phyloP scores from a whole-genome alignment of 1,284 basidiomycete genomes.

The Cystobasidium sp. region DNA sequence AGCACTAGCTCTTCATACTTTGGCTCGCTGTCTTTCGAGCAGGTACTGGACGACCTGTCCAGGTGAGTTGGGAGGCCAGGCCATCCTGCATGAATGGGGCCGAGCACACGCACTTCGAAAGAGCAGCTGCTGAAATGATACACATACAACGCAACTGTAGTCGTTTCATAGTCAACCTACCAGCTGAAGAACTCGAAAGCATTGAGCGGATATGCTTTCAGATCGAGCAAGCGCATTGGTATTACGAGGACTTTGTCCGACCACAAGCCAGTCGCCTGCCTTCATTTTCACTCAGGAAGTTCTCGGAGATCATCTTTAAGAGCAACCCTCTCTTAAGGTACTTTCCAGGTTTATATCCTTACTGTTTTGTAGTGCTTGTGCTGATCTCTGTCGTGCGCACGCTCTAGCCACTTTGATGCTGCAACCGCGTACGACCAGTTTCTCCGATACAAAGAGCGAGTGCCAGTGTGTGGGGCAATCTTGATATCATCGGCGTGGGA shows the following conservation, averaged over 20 bases:
- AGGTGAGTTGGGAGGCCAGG: conserved; percentile 15
- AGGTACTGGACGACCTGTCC: conserved; percentile 40
- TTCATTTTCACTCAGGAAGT: conserved; percentile 84
- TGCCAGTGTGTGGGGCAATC: conserved; percentile 98
- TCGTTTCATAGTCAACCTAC: conserved; percentile 95
- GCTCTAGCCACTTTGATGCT: conserved; percentile 67
- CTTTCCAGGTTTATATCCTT: neutral
- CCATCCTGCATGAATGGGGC: neutral
- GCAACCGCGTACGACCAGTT: conserved; percentile 80
- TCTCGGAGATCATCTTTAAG: conserved; percentile 89
- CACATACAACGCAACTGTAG: conserved; percentile 11
- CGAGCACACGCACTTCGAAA: neutral
- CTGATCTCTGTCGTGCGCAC: neutral
- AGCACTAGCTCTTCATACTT: conserved; percentile 31
- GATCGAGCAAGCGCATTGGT: conserved; percentile 99
- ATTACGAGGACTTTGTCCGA: conserved; percentile 97
- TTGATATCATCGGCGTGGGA: conserved; percentile 89
- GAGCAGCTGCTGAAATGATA: neutral
- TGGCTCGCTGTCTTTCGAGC: conserved; percentile 25
- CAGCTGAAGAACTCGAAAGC: conserved; percentile 86
- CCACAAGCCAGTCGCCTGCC: conserved; percentile 76
- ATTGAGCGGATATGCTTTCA: conserved; percentile 97
- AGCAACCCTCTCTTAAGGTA: conserved; percentile 72
- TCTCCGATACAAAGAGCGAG: conserved; percentile 94
- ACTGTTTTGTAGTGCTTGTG: neutral